Evolutionary conservation across 179 eudicot species (phyloP).

Genomic region (Amaranthus tricolor): DNA sequence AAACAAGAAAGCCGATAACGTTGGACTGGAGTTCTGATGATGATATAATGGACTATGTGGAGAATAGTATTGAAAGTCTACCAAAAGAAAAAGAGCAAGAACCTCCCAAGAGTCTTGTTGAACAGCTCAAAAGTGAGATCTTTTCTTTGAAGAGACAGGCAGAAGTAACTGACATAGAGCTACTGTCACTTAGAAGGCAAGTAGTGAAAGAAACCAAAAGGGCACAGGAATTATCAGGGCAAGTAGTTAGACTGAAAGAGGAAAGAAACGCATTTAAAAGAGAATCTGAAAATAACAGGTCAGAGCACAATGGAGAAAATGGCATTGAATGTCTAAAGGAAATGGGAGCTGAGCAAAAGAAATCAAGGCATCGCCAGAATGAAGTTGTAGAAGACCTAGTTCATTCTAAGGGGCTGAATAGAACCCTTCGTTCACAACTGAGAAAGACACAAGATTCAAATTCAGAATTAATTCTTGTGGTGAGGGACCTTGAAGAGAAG

Average conservation of each 20-base stretch:
- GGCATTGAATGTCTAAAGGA: slow-evolving; percentile 31
- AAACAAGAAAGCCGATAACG: slow-evolving; percentile 27
- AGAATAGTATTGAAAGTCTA: slow-evolving; percentile 30
- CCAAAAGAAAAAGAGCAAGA: slow-evolving; percentile 33
- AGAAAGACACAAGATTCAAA: slow-evolving; percentile 86
- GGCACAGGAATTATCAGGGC: slow-evolving; percentile 61
- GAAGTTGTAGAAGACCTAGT: slow-evolving; percentile 47
- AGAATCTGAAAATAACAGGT: slow-evolving; percentile 51
- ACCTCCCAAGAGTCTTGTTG: slow-evolving; percentile 39
- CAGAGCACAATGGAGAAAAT: slow-evolving; percentile 15
- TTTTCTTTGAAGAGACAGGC: slow-evolving; percentile 61
- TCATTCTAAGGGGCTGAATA: slow-evolving; percentile 51
- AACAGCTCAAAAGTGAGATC: slow-evolving; percentile 46
- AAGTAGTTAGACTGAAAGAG: slow-evolving; percentile 47
- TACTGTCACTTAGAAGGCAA: slow-evolving; percentile 78
- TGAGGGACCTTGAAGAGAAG: slow-evolving; percentile 66
- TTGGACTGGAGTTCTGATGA: slow-evolving; percentile 55
- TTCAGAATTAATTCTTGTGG: slow-evolving; percentile 64
- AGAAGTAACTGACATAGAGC: slow-evolving; percentile 71
- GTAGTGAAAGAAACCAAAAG: slow-evolving; percentile 68
- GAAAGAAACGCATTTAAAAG: slow-evolving; percentile 57
- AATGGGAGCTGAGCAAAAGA: slow-evolving; percentile 29
- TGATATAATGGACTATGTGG: slow-evolving; percentile 33
- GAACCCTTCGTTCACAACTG: slow-evolving; percentile 47
- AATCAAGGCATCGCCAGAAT: slow-evolving; percentile 32